Base-by-base conservation (phyloP, 495 filamentous ascomycete species). In the Hypoxylon fuscum region DNA sequence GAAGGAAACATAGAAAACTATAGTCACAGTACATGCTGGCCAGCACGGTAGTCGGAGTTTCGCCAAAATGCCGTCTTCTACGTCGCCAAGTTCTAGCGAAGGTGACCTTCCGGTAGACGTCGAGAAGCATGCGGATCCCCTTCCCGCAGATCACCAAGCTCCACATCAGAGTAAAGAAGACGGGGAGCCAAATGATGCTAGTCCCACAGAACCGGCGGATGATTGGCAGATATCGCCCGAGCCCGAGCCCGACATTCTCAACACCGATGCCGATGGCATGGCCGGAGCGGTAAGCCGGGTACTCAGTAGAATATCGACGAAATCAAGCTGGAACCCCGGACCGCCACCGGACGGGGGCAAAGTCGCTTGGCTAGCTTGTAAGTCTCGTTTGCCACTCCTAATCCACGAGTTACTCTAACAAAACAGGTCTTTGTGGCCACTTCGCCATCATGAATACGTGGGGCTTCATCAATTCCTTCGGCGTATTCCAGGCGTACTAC, bases 401-500 rank as follows among this genome's bases (percentile, higher is more conserved):
- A 35, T 40, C 7, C 9, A 21, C 31, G 11, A 4, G 12, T 15
- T 42, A 43, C 35, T 34, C 54, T 59, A 23, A 56, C 31, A 22
- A 41, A 37, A 7, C 54, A 79, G 81, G 77, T 29, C 59, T 77
- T 12, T 75, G 72, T 32, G 72, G 64, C 5, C 82, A 84, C 54
- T 64, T 83, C 14, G 70, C 75, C 3, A 68, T 82, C 18, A 79
- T 79, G 62, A 79, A 77, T 51, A 82, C 80, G 2, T 83, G 79
- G 71, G 77, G 74, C 42, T 65, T 75, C 52, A 86, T 90, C 70
- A 85, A 87, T 68, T 87, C 86, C 21, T 94, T 91, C 61, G 90
- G 91, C 12, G 80, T 92, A 1, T 96, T 93, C 71, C 92, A 96
- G 60, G 79, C 86, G 0, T 89, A 94, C 76, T 96, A 94, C 68